Base-by-base conservation (phyloP, 441 rosid genomes). In the Kokia cookei region DNA sequence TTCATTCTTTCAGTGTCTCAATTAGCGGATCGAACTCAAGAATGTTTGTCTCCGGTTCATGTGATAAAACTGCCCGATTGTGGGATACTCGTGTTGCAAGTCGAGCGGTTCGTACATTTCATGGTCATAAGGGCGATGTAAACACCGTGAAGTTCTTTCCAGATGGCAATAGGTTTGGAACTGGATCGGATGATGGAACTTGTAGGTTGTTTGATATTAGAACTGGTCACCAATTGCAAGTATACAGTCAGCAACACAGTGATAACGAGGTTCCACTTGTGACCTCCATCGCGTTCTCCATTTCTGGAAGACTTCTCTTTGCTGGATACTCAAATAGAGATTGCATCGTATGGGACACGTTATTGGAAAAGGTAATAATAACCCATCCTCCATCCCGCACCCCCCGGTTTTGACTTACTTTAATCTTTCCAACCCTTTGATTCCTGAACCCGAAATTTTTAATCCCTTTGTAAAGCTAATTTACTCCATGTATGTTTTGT, bases 21-120 rank as follows among this genome's bases (percentile, higher is more conserved):
- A 89, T 92, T 54, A 90, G 84, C 72, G 90, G 84, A 76, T 80
- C 93, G 76, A 90, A 82, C 85, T 85, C 96, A 65, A 94, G 88
- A 77, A 74, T 75, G 85, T 96, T 96, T 72, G 90, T 96, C 80
- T 92, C 98, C 80, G 98, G 98, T 79, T 96, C 99, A 5, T 94
- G 98, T 55, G 99, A 96, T 79, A 65, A 88, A 63, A 92, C 99
- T 75, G 97, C 96, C 61, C 89, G 95, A 63, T 82, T 90, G 77
- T 96, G 98, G 99, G 99, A 94, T 78, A 89, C 97, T 70, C 99
- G 97, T 35, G 96, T 87, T 83, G 98, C 99, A 71, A 96, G 98
- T 88, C 86, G 97, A 82, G 97, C 99, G 14, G 92, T 87, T 69
- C 89, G 84, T 32, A 91, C 93, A 5, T 94, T 92, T 82, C 90